These are phyloP conservation scores for Basidiobolus meristosporus DNA, from an alignment of 371 early-diverging fungal species.

Conservation along the genomic window DNA sequence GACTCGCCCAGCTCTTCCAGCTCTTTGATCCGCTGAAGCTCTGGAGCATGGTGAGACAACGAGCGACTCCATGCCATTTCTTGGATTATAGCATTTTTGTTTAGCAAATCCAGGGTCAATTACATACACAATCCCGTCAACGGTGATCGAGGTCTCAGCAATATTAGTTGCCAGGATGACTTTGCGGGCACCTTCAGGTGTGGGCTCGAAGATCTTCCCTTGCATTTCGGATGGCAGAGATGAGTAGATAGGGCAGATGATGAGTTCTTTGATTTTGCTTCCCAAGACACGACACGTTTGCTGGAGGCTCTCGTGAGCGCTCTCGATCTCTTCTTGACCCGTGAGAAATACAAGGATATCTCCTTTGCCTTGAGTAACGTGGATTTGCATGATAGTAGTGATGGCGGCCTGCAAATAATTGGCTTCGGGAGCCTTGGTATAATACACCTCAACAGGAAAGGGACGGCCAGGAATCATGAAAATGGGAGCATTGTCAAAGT, in stretches of 20 bases:
- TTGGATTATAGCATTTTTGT: conserved; percentile 85
- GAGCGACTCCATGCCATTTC: conserved; percentile 90
- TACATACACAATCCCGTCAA: conserved; percentile 73
- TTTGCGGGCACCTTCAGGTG: conserved; percentile 86
- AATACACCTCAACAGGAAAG: conserved; percentile 86
- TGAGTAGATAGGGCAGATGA: conserved; percentile 90
- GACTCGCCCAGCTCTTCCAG: conserved; percentile 95
- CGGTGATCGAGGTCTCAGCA: conserved; percentile 98
- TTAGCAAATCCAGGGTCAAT: conserved; percentile 92
- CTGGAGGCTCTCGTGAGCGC: conserved; percentile 62
- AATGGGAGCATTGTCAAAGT: conserved; percentile 91
- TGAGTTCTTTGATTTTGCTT: conserved; percentile 74
- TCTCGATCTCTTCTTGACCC: conserved; percentile 98
- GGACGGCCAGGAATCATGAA: conserved; percentile 81
- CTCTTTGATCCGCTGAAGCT: conserved; percentile 93
- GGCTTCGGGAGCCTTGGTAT: conserved; percentile 91
- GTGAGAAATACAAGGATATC: conserved; percentile 97
- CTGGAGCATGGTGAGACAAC: conserved; percentile 87
- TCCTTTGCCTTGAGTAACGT: conserved; percentile 74
- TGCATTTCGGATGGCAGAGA: conserved; percentile 86
- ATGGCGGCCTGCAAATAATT: conserved; percentile 94
- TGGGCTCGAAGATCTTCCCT: conserved; percentile 90
- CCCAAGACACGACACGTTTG: conserved; percentile 71
- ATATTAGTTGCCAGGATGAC: conserved; percentile 92
- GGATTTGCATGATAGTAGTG: conserved; percentile 88